Conservation (phyloP, 2,329 filamentous ascomycete species). For the Colletotrichum sidae region DNA sequence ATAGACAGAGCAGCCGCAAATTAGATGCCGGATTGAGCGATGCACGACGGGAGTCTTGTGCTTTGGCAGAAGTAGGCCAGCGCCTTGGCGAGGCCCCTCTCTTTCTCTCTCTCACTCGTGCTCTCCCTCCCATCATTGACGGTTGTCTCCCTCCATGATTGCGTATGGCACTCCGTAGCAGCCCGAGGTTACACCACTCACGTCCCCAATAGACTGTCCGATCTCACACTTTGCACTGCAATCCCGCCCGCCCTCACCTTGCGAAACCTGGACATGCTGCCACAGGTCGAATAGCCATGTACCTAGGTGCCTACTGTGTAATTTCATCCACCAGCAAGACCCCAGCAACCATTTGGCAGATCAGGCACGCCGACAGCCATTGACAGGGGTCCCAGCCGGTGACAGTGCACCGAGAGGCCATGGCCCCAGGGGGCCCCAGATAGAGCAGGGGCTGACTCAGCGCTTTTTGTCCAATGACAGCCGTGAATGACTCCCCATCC, state of each 20-base stretch:
- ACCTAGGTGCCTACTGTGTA: neutral
- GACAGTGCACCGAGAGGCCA: neutral
- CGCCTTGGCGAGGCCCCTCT: slow-evolving; percentile 19
- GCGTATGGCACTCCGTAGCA: too few species aligned
- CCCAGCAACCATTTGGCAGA: slow-evolving; percentile 28
- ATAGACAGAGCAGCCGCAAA: slow-evolving; percentile 8
- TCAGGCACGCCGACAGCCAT: slow-evolving; percentile 26
- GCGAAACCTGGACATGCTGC: too few species aligned
- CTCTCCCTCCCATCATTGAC: too few species aligned
- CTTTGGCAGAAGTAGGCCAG: neutral
- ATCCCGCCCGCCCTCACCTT: too few species aligned
- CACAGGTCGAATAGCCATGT: too few species aligned
- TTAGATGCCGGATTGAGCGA: slow-evolving; percentile 17
- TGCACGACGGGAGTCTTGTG: slow-evolving; percentile 17
- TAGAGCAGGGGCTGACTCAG: slow-evolving; percentile 4
- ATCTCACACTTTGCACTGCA: too few species aligned
- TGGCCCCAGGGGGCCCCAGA: slow-evolving; percentile 14
- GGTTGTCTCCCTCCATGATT: too few species aligned
- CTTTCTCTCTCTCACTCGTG: neutral
- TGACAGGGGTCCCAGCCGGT: slow-evolving; percentile 10
- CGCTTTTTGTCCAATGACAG: slow-evolving; percentile 2
- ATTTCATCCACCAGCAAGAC: slow-evolving; percentile 31
- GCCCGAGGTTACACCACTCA: too few species aligned
- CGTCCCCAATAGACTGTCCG: too few species aligned
- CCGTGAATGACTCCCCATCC: slow-evolving; percentile 2